Evolutionary conservation across 176 grass and related monocot genomes (phyloP).

Genomic region (Thinopyrum elongatum): DNA sequence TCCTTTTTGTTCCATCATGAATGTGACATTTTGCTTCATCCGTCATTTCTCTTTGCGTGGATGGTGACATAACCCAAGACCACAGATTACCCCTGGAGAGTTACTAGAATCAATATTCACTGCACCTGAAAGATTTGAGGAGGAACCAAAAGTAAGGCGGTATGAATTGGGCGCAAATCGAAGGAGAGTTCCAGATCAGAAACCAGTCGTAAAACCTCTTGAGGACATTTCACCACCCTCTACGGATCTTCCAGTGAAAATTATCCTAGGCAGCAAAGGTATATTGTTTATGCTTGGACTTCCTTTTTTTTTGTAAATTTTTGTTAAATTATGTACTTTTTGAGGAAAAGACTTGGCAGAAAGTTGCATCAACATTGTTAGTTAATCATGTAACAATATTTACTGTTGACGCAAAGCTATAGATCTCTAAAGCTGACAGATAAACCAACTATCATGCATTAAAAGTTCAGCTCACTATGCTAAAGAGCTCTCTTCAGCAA

Average conservation of each 20-base stretch:
- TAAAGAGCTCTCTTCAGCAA: not conserved
- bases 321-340: too few species aligned
- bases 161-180: slow-evolving; percentile 64
- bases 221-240: slow-evolving; percentile 51
- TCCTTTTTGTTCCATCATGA: not conserved
- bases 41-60: slow-evolving; percentile 18
- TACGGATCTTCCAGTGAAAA: slow-evolving; percentile 26
- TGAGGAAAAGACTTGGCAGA: not conserved
- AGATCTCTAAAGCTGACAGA: not conserved
- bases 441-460: not conserved
- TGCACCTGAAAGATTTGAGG: slow-evolving; percentile 64
- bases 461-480: not conserved
- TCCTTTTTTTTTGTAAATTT: slow-evolving; percentile 4
- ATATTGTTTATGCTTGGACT: slow-evolving; percentile 11
- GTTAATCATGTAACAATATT: not conserved
- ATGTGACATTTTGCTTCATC: slow-evolving; percentile 4
- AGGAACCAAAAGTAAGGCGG: slow-evolving; percentile 50
- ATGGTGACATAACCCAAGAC: slow-evolving; percentile 26
- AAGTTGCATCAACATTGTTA: not conserved
- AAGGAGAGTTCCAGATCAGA: slow-evolving; percentile 53
- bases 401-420: not conserved
- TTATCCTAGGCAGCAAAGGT: slow-evolving; percentile 40
- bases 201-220: slow-evolving; percentile 60
- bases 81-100: slow-evolving; percentile 55
- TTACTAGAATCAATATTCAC: slow-evolving; percentile 75